Evolutionary conservation across 306 rosid genomes (phyloP).

Genomic region (Ziziphus jujuba): DNA sequence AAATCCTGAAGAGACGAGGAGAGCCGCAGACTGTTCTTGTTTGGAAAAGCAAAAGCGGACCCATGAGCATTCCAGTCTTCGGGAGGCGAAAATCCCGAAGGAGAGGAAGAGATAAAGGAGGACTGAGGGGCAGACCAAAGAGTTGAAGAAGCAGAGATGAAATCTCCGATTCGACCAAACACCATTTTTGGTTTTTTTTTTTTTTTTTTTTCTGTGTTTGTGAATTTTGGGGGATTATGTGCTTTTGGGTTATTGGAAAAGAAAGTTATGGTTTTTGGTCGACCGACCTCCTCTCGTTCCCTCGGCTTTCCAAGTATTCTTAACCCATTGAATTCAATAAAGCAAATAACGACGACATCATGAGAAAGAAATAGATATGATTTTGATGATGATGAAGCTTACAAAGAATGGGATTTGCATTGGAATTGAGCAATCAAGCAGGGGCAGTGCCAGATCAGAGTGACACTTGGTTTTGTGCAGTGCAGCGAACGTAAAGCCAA

Average conservation of each 20-base stretch:
- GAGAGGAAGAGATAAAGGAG: background rate
- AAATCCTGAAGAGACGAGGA: constrained; percentile 89
- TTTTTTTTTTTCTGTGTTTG: background rate
- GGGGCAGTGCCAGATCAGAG: background rate
- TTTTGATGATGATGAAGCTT: background rate
- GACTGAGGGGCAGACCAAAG: constrained; percentile 37
- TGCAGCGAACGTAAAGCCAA: background rate
- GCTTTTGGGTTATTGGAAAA: no score
- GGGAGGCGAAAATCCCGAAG: constrained; percentile 11
- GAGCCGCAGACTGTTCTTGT: constrained; percentile 49
- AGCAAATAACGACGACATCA: background rate
- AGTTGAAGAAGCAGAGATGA: constrained; percentile 35
- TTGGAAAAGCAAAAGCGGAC: constrained; percentile 8
- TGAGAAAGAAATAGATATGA: background rate
- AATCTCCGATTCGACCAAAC: constrained; percentile 50
- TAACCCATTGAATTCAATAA: background rate
- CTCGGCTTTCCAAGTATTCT: background rate
- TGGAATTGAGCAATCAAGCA: background rate
- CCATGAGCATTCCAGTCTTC: constrained; percentile 23
- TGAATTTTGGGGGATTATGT: no score
- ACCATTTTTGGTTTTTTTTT: constrained; percentile 36
- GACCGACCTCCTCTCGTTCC: background rate
- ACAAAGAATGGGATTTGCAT: background rate
- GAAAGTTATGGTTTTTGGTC: no score
- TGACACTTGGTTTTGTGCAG: background rate